phyloP scores from a whole-genome alignment of 768 basidiomycete genomes.

The Melanogaster broomeanus region DNA sequence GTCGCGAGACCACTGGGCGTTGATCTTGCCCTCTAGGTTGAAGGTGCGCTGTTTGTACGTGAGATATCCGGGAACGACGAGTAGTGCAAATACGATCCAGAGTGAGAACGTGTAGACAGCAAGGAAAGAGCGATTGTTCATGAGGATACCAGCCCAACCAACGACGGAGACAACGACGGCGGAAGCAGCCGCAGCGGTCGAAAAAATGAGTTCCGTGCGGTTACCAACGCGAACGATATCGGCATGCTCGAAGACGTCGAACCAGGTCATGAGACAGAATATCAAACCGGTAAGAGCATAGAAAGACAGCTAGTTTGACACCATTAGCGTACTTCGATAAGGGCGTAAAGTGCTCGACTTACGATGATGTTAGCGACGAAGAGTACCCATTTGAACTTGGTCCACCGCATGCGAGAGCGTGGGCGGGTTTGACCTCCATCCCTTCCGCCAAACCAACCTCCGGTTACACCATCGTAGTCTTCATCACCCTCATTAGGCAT shows the following conservation, averaged over 20 bases:
- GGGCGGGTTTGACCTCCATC: constrained; percentile 38
- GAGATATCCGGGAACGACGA: constrained; percentile 76
- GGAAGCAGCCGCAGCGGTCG: constrained; percentile 62
- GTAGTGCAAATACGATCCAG: constrained; percentile 72
- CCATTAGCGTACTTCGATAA: background rate
- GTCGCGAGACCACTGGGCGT: constrained; percentile 69
- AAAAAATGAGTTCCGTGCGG: constrained; percentile 63
- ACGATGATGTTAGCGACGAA: constrained; percentile 56
- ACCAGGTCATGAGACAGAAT: constrained; percentile 73
- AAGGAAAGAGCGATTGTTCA: constrained; percentile 84
- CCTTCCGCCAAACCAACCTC: constrained; percentile 43
- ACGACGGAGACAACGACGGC: constrained; percentile 67
- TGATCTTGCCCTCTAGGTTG: constrained; percentile 83
- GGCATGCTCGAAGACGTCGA: constrained; percentile 68
- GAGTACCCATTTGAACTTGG: constrained; percentile 80
- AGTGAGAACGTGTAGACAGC: constrained; percentile 70
- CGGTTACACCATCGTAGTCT: constrained; percentile 48
- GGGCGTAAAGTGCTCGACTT: background rate
- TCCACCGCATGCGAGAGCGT: constrained; percentile 64
- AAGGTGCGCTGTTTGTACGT: constrained; percentile 74
- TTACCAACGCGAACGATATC: constrained; percentile 77
- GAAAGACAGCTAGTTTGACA: constrained; percentile 45
- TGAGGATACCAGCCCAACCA: constrained; percentile 78
- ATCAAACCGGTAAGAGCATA: constrained; percentile 66
- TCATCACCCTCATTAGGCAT: constrained; percentile 56